phyloP scores from a whole-genome alignment of 1,139 yeast species.

The Lipomyces yarrowii region DNA sequence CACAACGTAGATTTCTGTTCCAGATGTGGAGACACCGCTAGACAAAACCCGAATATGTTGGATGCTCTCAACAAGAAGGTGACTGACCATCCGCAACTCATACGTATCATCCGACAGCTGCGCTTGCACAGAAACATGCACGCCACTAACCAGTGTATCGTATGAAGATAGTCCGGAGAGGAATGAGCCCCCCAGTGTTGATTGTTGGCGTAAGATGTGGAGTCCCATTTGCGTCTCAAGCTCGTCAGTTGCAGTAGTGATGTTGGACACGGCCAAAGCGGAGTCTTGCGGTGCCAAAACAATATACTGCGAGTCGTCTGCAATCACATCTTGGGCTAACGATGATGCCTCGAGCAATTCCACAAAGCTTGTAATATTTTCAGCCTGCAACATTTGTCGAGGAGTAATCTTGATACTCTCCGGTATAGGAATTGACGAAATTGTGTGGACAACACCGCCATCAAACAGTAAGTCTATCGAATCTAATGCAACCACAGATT shows the following conservation, averaged over 20 bases:
- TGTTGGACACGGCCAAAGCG: slow-evolving; percentile 57
- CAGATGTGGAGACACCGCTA: slow-evolving; percentile 19
- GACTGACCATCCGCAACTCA: neutral
- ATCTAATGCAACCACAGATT: neutral
- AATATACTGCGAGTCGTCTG: slow-evolving; percentile 51
- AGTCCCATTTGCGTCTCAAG: slow-evolving; percentile 61
- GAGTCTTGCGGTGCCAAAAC: slow-evolving; percentile 72
- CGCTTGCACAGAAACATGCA: slow-evolving; percentile 5
- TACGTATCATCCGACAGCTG: slow-evolving; percentile 3
- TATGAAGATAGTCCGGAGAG: slow-evolving; percentile 33
- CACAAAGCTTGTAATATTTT: slow-evolving; percentile 50
- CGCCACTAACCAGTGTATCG: slow-evolving; percentile 20
- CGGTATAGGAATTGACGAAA: slow-evolving; percentile 62
- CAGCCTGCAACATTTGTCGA: slow-evolving; percentile 57
- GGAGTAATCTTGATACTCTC: slow-evolving; percentile 55
- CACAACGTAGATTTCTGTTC: slow-evolving; percentile 24
- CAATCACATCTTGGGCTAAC: slow-evolving; percentile 39
- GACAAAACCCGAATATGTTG: slow-evolving; percentile 20
- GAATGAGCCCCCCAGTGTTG: slow-evolving; percentile 14
- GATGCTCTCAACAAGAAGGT: neutral
- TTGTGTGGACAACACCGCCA: slow-evolving; percentile 84
- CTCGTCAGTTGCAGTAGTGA: slow-evolving; percentile 50
- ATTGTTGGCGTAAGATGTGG: slow-evolving; percentile 62
- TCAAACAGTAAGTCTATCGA: slow-evolving; percentile 66
- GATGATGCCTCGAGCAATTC: slow-evolving; percentile 51